phyloP scores from a whole-genome alignment of 306 rosid genomes.

The Hylodesmum podocarpum region DNA sequence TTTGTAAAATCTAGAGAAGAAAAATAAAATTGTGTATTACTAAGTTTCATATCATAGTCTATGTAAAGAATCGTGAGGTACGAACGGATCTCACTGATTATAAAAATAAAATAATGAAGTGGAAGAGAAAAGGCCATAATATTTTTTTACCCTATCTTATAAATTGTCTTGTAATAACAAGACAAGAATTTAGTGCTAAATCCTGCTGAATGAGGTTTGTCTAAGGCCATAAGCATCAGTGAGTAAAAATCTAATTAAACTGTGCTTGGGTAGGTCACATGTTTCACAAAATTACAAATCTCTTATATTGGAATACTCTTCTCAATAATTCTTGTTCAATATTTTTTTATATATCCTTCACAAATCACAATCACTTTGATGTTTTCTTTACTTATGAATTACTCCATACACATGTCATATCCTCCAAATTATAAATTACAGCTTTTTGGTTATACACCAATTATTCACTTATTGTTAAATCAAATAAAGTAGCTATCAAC shows the following conservation, averaged over 20 bases:
- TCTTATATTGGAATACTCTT: not conserved
- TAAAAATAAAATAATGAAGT: too few relatives aligned
- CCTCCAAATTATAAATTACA: not conserved
- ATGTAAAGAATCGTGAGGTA: too few relatives aligned
- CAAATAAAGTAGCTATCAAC: slow-evolving; percentile 10
- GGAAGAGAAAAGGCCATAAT: not conserved
- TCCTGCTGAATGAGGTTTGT: slow-evolving; percentile 11
- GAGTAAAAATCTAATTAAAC: not conserved
- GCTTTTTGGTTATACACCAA: not conserved
- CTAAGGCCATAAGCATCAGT: not conserved
- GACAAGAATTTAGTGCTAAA: slow-evolving; percentile 17
- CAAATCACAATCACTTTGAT: slow-evolving; percentile 22
- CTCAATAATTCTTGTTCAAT: not conserved
- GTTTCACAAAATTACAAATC: slow-evolving; percentile 26
- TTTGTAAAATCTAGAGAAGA: too few relatives aligned
- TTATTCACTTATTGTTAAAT: not conserved
- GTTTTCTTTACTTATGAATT: slow-evolving; percentile 3
- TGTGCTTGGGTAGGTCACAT: slow-evolving; percentile 5
- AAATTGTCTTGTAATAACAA: slow-evolving; percentile 11
- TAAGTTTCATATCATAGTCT: too few relatives aligned
- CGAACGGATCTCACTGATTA: too few relatives aligned
- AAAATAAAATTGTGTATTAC: too few relatives aligned
- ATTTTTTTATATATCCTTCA: not conserved
- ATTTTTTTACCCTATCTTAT: not conserved
- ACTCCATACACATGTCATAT: not conserved